These are phyloP conservation scores for Lotus japonicus DNA, from an alignment of 306 rosid genomes.

Conservation along the genomic window DNA sequence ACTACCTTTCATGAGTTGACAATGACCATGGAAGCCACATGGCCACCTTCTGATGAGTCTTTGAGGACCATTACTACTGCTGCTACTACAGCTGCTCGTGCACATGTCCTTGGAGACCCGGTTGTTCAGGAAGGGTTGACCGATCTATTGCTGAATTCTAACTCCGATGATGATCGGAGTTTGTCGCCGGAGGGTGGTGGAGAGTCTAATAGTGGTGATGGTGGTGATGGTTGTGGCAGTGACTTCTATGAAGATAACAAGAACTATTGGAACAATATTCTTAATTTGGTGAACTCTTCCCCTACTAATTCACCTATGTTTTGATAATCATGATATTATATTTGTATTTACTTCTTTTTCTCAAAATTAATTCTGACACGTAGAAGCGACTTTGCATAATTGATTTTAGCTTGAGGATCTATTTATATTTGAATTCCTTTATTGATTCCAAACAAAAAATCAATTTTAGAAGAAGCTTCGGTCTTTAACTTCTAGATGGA, in stretches of 20 bases:
- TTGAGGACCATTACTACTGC: background rate
- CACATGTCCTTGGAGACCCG: background rate
- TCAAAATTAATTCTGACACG: too few relatives aligned
- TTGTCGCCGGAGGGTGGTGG: conserved; percentile 41
- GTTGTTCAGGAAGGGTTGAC: conserved; percentile 65
- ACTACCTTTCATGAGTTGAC: conserved; percentile 34
- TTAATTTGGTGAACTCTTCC: conserved; percentile 74
- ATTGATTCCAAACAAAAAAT: too few relatives aligned
- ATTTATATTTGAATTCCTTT: too few relatives aligned
- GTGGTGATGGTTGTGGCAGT: conserved; percentile 5
- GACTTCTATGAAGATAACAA: conserved; percentile 63
- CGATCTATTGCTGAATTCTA: conserved; percentile 56
- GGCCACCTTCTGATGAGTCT: conserved; percentile 25
- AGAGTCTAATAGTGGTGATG: conserved; percentile 39
- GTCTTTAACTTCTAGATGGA: too few relatives aligned
- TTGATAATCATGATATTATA: conserved; percentile 18
- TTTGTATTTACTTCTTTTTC: too few relatives aligned
- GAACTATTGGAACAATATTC: conserved; percentile 78
- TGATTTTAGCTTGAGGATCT: too few relatives aligned
- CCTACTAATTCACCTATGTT: conserved; percentile 75
- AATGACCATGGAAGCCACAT: conserved; percentile 40
- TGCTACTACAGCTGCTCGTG: background rate
- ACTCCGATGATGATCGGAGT: conserved; percentile 39
- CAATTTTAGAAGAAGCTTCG: too few relatives aligned
- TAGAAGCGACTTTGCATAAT: too few relatives aligned